These are phyloP conservation scores for Coffea eugenioides DNA, from an alignment of 257 asterid genomes.

Conservation along the genomic window DNA sequence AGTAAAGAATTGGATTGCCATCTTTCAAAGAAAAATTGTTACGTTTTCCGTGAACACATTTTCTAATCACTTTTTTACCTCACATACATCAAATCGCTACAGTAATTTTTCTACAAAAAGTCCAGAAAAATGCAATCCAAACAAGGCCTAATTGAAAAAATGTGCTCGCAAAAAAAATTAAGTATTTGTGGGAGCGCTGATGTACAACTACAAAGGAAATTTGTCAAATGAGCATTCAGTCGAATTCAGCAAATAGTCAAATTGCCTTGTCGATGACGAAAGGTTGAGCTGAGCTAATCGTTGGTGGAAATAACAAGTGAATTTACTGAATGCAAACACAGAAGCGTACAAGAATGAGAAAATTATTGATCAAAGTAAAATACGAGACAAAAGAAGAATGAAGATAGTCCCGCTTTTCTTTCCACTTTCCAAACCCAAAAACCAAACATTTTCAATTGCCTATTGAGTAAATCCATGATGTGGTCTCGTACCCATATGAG, in stretches of 20 bases:
- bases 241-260: background rate
- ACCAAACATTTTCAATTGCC: constrained; percentile 38
- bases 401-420: constrained; percentile 19
- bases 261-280: background rate
- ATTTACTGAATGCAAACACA: background rate
- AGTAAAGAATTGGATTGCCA: too few species aligned
- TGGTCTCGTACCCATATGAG: constrained; percentile 40
- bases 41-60: too few species aligned
- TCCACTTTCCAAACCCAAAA: constrained; percentile 25
- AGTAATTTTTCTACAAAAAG: too few species aligned
- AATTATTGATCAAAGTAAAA: constrained; percentile 20
- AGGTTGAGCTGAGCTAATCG: background rate
- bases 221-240: background rate
- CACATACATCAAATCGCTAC: too few species aligned
- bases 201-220: background rate
- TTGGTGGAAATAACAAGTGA: background rate
- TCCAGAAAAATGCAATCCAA: too few species aligned
- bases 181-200: too few species aligned
- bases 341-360: background rate
- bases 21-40: too few species aligned
- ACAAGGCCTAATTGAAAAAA: too few species aligned
- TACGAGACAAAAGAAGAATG: constrained; percentile 47
- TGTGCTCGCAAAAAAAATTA: too few species aligned
- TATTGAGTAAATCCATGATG: constrained; percentile 55
- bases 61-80: too few species aligned